Conservation (phyloP, 108 stramenopile species). For the Chaetoceros muelleri region DNA sequence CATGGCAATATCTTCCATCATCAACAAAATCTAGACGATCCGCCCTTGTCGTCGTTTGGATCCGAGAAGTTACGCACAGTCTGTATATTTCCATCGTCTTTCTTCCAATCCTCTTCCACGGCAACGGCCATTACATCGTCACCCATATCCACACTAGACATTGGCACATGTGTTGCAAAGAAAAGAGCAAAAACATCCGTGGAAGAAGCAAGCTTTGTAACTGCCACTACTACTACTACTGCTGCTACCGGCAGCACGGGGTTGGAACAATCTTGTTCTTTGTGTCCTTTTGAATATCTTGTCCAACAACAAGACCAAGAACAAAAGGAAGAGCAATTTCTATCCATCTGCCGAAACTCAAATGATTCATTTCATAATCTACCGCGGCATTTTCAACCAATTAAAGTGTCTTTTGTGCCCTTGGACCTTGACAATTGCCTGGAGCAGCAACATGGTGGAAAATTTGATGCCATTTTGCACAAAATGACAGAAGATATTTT, state of each 20-base stretch:
- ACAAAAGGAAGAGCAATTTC: no score
- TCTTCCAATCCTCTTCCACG: neutral
- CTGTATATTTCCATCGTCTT: neutral
- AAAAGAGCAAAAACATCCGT: neutral
- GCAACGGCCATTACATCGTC: neutral
- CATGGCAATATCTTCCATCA: no score
- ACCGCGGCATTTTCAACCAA: constrained; percentile 17
- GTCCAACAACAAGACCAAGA: no score
- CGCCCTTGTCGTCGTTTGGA: no score
- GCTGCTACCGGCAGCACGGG: neutral
- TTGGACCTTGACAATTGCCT: constrained; percentile 63
- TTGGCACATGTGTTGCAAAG: no score
- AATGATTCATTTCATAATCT: neutral
- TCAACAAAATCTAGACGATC: no score
- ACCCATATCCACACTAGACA: neutral
- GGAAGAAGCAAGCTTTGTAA: neutral
- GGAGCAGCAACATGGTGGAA: constrained; percentile 75
- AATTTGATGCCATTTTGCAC: constrained; percentile 74
- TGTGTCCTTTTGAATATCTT: no score
- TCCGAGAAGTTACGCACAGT: no score
- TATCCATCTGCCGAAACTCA: no score
- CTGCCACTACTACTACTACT: neutral
- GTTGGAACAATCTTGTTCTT: no score
- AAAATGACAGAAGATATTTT: constrained; percentile 84
- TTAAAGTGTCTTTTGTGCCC: constrained; percentile 73